Evolutionary conservation across 2,329 filamentous ascomycete species (phyloP).

Genomic region (Pseudopithomyces chartarum): DNA sequence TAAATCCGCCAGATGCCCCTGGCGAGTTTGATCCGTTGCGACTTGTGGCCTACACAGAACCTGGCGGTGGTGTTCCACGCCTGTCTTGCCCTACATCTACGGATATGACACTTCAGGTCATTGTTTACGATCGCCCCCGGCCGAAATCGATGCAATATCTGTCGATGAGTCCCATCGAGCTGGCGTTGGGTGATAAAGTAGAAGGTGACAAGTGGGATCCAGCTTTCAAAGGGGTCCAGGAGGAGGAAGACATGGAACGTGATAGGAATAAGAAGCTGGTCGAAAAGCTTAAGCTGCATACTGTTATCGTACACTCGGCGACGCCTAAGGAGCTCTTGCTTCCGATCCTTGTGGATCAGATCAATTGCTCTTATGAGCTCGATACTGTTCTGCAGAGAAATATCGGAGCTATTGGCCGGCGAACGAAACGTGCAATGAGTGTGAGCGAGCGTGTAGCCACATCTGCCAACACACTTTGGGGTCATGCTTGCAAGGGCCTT

Average conservation of each 20-base stretch:
- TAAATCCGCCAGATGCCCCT: conserved; percentile 65
- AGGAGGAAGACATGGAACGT: conserved; percentile 72
- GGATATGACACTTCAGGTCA: conserved; percentile 79
- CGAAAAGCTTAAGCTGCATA: conserved; percentile 87
- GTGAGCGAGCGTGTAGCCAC: conserved; percentile 94
- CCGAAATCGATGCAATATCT: conserved; percentile 95
- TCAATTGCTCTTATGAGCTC: conserved; percentile 95
- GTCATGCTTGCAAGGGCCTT: conserved; percentile 70
- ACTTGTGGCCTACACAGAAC: conserved; percentile 64
- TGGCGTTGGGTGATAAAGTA: conserved; percentile 74
- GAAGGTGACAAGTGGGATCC: conserved; percentile 47
- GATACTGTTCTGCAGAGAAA: conserved; percentile 87
- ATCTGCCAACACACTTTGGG: conserved; percentile 84
- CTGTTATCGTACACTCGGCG: conserved; percentile 74
- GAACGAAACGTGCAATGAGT: conserved; percentile 82
- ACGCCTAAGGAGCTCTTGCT: conserved; percentile 85
- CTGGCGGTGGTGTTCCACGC: conserved; percentile 63
- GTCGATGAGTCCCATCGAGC: conserved; percentile 83
- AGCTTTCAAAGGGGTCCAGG: conserved; percentile 60
- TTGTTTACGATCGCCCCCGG: conserved; percentile 84
- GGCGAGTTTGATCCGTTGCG: conserved; percentile 68
- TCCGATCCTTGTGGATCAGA: conserved; percentile 82
- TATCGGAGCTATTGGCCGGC: conserved; percentile 78
- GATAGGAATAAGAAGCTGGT: conserved; percentile 70
- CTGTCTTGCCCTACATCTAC: conserved; percentile 71